Evolutionary conservation across 2,329 filamentous ascomycete species (phyloP).

Genomic region (Colletotrichum sp.): DNA sequence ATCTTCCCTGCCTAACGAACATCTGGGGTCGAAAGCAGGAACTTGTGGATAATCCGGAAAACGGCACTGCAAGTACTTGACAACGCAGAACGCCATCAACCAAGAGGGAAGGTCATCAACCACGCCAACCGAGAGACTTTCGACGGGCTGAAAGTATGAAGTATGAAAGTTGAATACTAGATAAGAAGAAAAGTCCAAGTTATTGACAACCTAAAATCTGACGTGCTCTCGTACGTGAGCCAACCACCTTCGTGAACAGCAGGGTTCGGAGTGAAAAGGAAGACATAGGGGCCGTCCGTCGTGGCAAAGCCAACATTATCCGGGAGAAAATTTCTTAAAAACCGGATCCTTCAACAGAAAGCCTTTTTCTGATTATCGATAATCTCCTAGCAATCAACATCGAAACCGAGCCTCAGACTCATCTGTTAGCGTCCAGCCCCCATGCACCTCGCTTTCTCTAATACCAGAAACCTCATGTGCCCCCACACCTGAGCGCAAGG

Average conservation of each 20-base stretch:
- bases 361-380: neutral
- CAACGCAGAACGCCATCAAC: neutral
- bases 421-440: neutral
- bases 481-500: neutral
- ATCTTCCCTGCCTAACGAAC: neutral
- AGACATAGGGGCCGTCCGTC: neutral
- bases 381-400: neutral
- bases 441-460: neutral
- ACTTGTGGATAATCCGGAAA: neutral
- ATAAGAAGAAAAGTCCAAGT: neutral
- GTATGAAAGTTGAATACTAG: neutral
- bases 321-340: neutral
- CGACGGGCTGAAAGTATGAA: neutral
- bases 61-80: neutral
- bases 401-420: neutral
- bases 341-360: neutral
- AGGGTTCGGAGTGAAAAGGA: neutral
- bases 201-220: neutral
- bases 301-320: neutral
- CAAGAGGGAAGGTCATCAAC: neutral
- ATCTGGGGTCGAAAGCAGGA: neutral
- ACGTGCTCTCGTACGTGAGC: neutral
- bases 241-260: neutral
- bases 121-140: neutral
- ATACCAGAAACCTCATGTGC: neutral